Conservation (phyloP, 768 basidiomycete species). For the Cyathus striatus region DNA sequence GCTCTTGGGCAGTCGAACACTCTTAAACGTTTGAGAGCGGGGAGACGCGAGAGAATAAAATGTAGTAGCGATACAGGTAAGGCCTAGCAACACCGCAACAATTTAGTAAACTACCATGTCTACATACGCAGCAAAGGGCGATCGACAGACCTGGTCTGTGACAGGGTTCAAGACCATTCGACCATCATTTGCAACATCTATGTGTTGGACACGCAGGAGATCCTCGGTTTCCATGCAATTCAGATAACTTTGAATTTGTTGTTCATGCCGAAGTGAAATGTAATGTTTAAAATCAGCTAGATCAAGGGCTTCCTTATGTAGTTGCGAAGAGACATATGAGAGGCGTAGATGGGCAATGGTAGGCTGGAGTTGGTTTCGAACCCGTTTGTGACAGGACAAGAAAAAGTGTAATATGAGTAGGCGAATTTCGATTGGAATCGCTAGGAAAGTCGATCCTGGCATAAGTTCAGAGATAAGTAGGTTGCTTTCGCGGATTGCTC, state of each 20-base stretch:
- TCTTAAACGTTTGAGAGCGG: too few species aligned
- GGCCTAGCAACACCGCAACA: neutral
- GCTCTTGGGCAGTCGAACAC: conserved; percentile 6
- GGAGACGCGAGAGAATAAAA: conserved; percentile 2
- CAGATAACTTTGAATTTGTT: conserved; percentile 24
- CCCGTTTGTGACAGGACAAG: conserved; percentile 16
- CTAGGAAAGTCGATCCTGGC: conserved; percentile 16
- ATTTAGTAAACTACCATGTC: too few species aligned
- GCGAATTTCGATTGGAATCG: conserved; percentile 27
- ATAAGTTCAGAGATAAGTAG: too few species aligned
- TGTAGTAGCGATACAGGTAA: conserved; percentile 5
- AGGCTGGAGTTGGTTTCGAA: conserved; percentile 20
- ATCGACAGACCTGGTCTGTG: too few species aligned
- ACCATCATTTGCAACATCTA: conserved; percentile 35
- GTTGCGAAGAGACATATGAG: conserved; percentile 22
- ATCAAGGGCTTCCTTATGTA: conserved; percentile 22
- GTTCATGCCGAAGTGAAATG: conserved; percentile 31
- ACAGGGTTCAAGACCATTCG: conserved; percentile 14
- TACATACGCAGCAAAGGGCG: too few species aligned
- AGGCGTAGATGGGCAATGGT: conserved; percentile 26
- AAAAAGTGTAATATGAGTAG: conserved; percentile 24
- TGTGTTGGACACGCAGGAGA: conserved; percentile 19
- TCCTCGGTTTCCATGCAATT: conserved; percentile 10
- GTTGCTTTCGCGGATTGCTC: too few species aligned
- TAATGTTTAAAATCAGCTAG: conserved; percentile 16